These are phyloP conservation scores for Plasmodium malariae DNA, from an alignment of 169 alveolate genomes.

Conservation along the genomic window DNA sequence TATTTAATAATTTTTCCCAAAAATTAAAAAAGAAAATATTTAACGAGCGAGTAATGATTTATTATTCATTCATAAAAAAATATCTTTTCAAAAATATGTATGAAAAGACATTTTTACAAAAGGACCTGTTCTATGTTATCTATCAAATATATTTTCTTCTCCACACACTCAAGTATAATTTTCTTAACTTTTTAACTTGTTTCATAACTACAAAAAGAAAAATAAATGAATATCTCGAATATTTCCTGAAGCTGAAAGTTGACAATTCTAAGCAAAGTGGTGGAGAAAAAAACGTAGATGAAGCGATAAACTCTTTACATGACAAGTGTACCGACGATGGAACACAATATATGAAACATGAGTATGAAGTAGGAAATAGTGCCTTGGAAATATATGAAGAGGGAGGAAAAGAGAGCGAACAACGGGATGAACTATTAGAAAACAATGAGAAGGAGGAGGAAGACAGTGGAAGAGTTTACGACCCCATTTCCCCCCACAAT, in stretches of 20 bases:
- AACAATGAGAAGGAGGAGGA: neutral
- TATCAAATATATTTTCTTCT: conserved; percentile 68
- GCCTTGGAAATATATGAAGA: neutral
- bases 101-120: conserved; percentile 61
- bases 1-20: conserved; percentile 32
- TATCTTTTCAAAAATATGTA: conserved; percentile 64
- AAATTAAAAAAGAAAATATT: conserved; percentile 34
- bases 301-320: neutral
- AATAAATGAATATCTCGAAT: conserved; percentile 16
- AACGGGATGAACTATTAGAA: neutral
- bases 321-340: neutral
- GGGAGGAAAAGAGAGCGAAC: neutral
- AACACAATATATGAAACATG: neutral
- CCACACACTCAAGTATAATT: conserved; percentile 34
- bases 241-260: conserved; percentile 37
- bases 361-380: neutral
- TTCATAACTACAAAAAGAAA: conserved; percentile 48
- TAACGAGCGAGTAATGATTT: conserved; percentile 30
- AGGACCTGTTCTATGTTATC: conserved; percentile 59
- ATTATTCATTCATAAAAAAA: conserved; percentile 51
- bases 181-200: conserved; percentile 19
- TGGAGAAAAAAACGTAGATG: neutral
- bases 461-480: neutral
- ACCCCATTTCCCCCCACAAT: too few relatives aligned
- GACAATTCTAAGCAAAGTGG: neutral